A percentile compares a stretch with the other conserved stretches of the same genome.
Evolutionary conservation across 2,329 filamentous ascomycete genomes (phyloP).

Genomic region (Pyricularia grisea): DNA sequence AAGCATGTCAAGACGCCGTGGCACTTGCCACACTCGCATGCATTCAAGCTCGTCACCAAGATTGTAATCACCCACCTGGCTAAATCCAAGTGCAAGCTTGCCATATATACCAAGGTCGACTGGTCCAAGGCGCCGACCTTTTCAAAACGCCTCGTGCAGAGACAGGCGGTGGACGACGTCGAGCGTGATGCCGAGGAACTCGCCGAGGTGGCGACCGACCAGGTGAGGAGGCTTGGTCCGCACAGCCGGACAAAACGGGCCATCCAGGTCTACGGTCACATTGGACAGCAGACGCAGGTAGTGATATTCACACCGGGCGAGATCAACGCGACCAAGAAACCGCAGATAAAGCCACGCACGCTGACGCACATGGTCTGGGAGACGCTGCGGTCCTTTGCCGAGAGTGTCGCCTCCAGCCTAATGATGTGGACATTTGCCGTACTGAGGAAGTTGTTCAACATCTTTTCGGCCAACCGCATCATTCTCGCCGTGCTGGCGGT

Average conservation of each 20-base stretch:
- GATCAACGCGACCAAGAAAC: slow-evolving; percentile 33
- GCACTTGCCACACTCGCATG: slow-evolving; percentile 74
- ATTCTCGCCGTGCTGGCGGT: slow-evolving; percentile 59
- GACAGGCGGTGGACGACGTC: slow-evolving; percentile 67
- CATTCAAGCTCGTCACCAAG: slow-evolving; percentile 78
- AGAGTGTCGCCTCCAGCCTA: slow-evolving; percentile 65
- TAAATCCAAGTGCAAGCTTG: slow-evolving; percentile 86
- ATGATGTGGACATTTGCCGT: slow-evolving; percentile 68
- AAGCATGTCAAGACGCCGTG: slow-evolving; percentile 57
- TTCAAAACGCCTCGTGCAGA: slow-evolving; percentile 52
- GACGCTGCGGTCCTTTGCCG: slow-evolving; percentile 59
- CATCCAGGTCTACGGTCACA: slow-evolving; percentile 67
- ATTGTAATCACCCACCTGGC: slow-evolving; percentile 89
- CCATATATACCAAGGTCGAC: slow-evolving; percentile 78
- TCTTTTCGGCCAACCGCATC: slow-evolving; percentile 63
- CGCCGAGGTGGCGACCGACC: slow-evolving; percentile 66
- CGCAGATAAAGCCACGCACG: slow-evolving; percentile 51
- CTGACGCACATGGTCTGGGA: slow-evolving; percentile 65
- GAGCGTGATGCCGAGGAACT: slow-evolving; percentile 64
- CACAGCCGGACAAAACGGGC: slow-evolving; percentile 69
- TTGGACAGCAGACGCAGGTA: slow-evolving; percentile 59
- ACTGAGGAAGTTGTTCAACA: slow-evolving; percentile 55
- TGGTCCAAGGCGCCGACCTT: slow-evolving; percentile 64
- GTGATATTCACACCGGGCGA: slow-evolving; percentile 48
- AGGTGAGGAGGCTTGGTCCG: slow-evolving; percentile 64